phyloP scores from a whole-genome alignment of 129 eudicot genomes.

The Flaveria trinervia region DNA sequence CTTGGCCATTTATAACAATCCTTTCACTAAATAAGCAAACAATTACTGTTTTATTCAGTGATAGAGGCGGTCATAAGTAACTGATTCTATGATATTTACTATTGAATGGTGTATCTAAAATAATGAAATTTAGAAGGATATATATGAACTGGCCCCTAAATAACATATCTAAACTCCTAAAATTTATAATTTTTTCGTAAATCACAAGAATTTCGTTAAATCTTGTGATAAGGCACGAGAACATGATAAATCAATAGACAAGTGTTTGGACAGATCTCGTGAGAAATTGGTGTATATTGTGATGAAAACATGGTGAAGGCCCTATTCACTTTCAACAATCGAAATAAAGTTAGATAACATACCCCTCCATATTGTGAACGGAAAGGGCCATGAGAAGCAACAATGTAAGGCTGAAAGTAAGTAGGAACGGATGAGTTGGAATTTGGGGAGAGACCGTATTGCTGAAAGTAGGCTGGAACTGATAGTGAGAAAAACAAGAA shows the following conservation, averaged over 20 bases:
- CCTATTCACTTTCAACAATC: not conserved
- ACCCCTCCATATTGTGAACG: constrained; percentile 74
- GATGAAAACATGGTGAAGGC: no score
- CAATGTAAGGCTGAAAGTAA: constrained; percentile 83
- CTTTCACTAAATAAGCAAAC: no score
- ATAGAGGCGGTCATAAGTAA: not conserved
- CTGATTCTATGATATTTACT: not conserved
- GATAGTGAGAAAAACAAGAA: constrained; percentile 90
- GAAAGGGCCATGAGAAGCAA: constrained; percentile 94
- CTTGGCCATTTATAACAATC: no score
- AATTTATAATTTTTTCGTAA: not conserved
- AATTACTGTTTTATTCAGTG: not conserved
- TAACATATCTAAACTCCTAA: not conserved
- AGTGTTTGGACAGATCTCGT: not conserved
- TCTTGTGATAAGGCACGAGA: no score
- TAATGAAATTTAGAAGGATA: not conserved
- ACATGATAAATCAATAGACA: no score
- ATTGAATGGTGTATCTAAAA: not conserved
- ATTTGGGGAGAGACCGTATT: constrained; percentile 72
- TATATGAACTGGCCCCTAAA: not conserved
- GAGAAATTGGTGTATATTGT: not conserved
- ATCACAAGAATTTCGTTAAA: no score
- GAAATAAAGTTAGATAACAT: constrained; percentile 15
- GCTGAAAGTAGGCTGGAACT: constrained; percentile 91
- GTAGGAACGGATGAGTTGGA: constrained; percentile 75